Conservation (phyloP, 257 asterid genomes). For the Solanum clarkiae region DNA sequence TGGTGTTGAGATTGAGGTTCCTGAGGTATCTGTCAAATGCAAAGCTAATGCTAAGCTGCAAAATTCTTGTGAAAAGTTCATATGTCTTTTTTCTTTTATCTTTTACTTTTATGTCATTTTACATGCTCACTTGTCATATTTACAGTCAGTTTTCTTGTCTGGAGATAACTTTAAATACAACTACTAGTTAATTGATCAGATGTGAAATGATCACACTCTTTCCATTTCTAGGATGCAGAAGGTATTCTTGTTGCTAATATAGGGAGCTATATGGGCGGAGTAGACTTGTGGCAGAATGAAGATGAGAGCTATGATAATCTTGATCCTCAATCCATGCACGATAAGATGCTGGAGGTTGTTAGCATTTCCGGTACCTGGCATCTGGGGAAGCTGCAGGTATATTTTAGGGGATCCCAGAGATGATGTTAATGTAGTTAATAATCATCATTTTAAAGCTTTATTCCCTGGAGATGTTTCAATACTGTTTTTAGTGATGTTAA, state of each 20-base stretch:
- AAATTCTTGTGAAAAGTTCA: background rate
- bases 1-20: conserved; percentile 89
- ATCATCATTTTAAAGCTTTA: background rate
- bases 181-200: background rate
- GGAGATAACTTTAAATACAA: background rate
- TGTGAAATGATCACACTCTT: background rate
- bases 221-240: conserved; percentile 66
- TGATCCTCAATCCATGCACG: conserved; percentile 99
- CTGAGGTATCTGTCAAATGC: conserved; percentile 53
- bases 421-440: background rate
- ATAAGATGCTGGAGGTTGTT: conserved; percentile 89
- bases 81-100: background rate
- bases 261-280: conserved; percentile 99
- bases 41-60: background rate
- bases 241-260: conserved; percentile 90
- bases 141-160: background rate
- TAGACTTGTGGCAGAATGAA: conserved; percentile 97
- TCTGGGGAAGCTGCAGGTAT: conserved; percentile 96
- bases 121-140: background rate
- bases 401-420: background rate
- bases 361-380: conserved; percentile 99
- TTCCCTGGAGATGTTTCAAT: background rate
- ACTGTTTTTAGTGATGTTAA: background rate
- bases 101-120: background rate
- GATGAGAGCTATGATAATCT: conserved; percentile 80